Base-by-base conservation (phyloP, 2,329 filamentous ascomycete species). In the Claviceps spartinae region DNA sequence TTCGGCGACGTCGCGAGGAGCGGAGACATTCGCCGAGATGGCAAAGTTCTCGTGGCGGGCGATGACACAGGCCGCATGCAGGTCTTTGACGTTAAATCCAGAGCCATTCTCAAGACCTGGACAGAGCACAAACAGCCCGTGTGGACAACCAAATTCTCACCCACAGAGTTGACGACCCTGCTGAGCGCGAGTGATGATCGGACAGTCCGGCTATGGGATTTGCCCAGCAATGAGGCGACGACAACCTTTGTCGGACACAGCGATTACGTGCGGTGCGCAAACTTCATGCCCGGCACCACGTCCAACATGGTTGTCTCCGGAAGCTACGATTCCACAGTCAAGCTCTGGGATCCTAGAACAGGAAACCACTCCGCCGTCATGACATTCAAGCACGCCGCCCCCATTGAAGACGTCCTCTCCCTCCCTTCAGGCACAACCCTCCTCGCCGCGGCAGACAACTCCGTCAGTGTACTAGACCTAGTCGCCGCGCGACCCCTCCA, bases 101-200 rank as follows among this genome's bases (percentile, higher is more conserved):
- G 93, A 57, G 89, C 89, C 3, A 95, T 98, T 58, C 72, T 98
- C 61, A 91, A 93, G 73, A 96, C 91, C 49, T 98, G 93, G 91
- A 82, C 84, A 57, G 82, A 90, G 60, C 91, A 97, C 72, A 90
- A 89, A 71, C 90, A 95, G 74, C 88, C 93, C 14, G 88, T 95
- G 24, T 96, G 91, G 84, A 81, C 85, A 24, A 91, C 89, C 46
- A 85, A 85, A 67, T 98, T 94, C 78, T 91, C 87, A n/a, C 88
- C 89, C 1, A 78, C 77, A n/a, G 85, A 93, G 55, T 77, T 90
- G 57, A 98, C 93, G 0, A 82, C 82, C 3, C 72, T 97, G 54
- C 84, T 98, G 77, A 94, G 86, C 63, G 85, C 87, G 50, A 89
- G 86, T 65, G 93, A 98, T 67, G 93, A 98, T 69, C 83, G 83